Evolutionary conservation across 768 basidiomycete genomes (phyloP).

Genomic region (Lactarius trivialis): DNA sequence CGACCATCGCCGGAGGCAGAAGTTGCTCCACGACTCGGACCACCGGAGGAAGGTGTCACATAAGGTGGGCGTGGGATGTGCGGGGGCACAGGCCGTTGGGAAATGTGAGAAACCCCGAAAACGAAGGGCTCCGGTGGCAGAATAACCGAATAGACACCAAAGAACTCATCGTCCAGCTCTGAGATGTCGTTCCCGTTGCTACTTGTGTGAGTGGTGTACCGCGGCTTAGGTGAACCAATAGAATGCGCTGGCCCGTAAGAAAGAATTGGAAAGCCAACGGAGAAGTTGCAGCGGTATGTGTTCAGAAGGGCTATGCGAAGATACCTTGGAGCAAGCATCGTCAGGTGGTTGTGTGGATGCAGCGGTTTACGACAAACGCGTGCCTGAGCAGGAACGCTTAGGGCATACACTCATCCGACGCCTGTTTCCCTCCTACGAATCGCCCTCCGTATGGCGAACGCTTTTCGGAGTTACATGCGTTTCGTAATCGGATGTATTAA

Average conservation of each 20-base stretch:
- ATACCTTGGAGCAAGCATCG: not conserved
- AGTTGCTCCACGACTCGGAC: not conserved
- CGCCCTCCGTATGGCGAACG: not conserved
- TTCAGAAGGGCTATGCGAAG: conserved; percentile 2
- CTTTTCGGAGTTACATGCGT: not conserved
- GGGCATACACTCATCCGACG: not conserved
- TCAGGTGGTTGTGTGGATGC: not conserved
- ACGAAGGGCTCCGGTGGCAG: conserved; percentile 61
- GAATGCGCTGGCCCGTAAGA: not conserved
- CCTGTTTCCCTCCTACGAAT: not conserved
- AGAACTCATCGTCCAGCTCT: conserved; percentile 19
- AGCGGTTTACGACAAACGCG: not conserved
- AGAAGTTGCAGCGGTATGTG: not conserved
- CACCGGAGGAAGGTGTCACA: conserved; percentile 23
- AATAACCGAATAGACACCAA: conserved; percentile 54
- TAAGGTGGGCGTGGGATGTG: conserved; percentile 53
- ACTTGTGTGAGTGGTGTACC: not conserved
- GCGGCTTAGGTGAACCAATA: not conserved
- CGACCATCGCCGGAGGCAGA: conserved; percentile 7
- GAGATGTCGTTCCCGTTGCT: not conserved
- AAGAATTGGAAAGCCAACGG: not conserved
- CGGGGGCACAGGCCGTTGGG: conserved; percentile 47
- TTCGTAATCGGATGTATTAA: not conserved
- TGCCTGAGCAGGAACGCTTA: not conserved
- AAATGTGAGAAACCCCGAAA: conserved; percentile 59